phyloP scores from a whole-genome alignment of 768 basidiomycete species.

The Russula sp. region DNA sequence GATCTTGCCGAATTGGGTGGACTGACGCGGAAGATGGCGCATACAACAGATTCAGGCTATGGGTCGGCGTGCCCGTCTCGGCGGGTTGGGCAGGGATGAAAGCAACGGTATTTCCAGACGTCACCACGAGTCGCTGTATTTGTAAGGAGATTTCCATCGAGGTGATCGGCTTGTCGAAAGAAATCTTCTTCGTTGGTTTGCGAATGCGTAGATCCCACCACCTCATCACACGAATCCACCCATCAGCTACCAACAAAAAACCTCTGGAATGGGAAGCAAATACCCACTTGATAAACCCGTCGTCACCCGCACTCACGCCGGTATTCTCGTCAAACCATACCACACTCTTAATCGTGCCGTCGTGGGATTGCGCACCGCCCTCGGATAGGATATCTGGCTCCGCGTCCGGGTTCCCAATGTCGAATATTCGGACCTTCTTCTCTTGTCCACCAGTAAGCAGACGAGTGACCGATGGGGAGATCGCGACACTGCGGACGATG shows the following conservation, averaged over 20 bases:
- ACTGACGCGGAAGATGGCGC: constrained; percentile 91
- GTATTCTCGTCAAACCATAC: constrained; percentile 88
- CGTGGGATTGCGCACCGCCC: constrained; percentile 56
- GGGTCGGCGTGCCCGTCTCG: constrained; percentile 48
- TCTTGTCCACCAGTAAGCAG: constrained; percentile 92
- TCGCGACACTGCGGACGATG: constrained; percentile 92
- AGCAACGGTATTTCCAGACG: constrained; percentile 85
- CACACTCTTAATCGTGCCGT: constrained; percentile 87
- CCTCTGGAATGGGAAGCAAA: neutral
- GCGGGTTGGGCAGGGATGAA: constrained; percentile 72
- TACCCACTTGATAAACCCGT: constrained; percentile 78
- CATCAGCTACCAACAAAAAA: neutral
- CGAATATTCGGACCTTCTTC: constrained; percentile 95
- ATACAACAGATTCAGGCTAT: constrained; percentile 75
- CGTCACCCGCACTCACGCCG: constrained; percentile 87
- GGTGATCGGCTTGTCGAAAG: constrained; percentile 74
- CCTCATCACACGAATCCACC: constrained; percentile 35
- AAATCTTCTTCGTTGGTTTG: constrained; percentile 58
- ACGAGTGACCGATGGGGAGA: constrained; percentile 62
- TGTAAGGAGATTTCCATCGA: constrained; percentile 88
- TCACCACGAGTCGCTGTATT: constrained; percentile 80
- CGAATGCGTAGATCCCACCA: constrained; percentile 96
- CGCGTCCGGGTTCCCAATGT: constrained; percentile 78
- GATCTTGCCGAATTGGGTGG: constrained; percentile 80
- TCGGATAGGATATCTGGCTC: constrained; percentile 76